Base-by-base conservation (phyloP, 805 yeast species). In the Kuraishia molischiana region DNA sequence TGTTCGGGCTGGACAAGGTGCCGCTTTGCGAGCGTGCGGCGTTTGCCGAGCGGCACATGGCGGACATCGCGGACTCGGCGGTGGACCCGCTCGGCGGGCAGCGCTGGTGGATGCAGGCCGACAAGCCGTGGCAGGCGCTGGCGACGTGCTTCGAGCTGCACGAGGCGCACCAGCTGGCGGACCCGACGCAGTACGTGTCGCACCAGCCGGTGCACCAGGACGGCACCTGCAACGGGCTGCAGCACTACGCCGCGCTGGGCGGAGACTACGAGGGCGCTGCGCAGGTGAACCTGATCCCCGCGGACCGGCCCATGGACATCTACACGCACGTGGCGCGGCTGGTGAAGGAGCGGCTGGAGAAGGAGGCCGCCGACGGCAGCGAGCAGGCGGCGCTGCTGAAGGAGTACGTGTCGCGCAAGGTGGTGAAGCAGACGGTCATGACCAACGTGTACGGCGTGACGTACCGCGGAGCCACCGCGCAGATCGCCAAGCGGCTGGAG, bases 371-470 rank as follows among this genome's bases (percentile, higher is more conserved):
- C 9, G 59, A 61, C 2, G 83, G 79, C 8, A 67, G 72, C 42
- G 69, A 67, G 39, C 58, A 59, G 39, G 90, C 89, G 1, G 34
- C 52, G n/a, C 55, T 62, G 24, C 59, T 83, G 30, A 64, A 70
- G 40, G 83, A 79, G 37, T 71, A 77, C 42, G 73, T 90, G 40
- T 72, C 79, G 15, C 73, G 98, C 49, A 90, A 90, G 54, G 80
- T 92, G 34, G 95, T 92, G 28, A 90, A 90, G 54, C 98, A 90
- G 56, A 86, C 98, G 0, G 97, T 90, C 19, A 90, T 90, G 98
- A 90, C 98, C 0, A 89, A 87, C 51, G 98, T 90, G 28, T 90
- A 90, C 54, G 98, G 98, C 50, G 98, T 90, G 10, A 90, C 98
- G 0, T 86, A 74, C 53, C 73, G 85, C 44, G 98, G 98, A 14